A percentile compares a stretch with the other conserved stretches of the same genome.
These are phyloP conservation scores for Ensete ventricosum DNA, from an alignment of 176 grass and related monocot genomes.

Conservation along the genomic window DNA sequence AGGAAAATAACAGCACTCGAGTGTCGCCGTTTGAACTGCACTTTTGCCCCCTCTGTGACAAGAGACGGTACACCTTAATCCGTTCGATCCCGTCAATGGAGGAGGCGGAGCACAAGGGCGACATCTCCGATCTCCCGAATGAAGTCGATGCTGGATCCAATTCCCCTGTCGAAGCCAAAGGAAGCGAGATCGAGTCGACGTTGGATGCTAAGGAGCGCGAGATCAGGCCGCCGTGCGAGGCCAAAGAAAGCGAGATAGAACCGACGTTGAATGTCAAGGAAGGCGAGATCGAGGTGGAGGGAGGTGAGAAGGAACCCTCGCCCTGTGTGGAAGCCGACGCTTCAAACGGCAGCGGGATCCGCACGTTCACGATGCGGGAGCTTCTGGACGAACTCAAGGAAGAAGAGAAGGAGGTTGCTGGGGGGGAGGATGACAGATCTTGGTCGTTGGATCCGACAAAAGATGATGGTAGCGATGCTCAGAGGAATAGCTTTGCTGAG, in stretches of 20 bases:
- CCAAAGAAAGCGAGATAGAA: not conserved
- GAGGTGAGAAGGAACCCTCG: conserved; percentile 37
- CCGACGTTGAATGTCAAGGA: not conserved
- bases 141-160: not conserved
- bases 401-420: conserved; percentile 22
- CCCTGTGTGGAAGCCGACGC: conserved; percentile 31
- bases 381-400: conserved; percentile 82
- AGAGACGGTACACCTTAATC: not conserved
- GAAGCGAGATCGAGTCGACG: not conserved
- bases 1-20: too few relatives aligned
- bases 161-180: not conserved
- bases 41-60: not conserved
- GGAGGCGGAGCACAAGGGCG: conserved; percentile 8
- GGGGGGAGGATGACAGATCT: conserved; percentile 22
- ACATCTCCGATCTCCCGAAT: not conserved
- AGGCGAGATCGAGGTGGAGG: conserved; percentile 17
- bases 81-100: conserved; percentile 18
- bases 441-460: conserved; percentile 33
- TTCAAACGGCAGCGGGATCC: conserved; percentile 35
- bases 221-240: not conserved
- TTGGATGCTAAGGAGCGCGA: too few relatives aligned
- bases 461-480: conserved; percentile 33
- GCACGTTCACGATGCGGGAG: conserved; percentile 65
- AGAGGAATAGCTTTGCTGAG: conserved; percentile 17
- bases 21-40: too few relatives aligned